Percentiles rank a stretch among this genome's conserved stretches.
These are phyloP conservation scores for Vachellia collinsii DNA, from an alignment of 306 rosid genomes.

Conservation along the genomic window DNA sequence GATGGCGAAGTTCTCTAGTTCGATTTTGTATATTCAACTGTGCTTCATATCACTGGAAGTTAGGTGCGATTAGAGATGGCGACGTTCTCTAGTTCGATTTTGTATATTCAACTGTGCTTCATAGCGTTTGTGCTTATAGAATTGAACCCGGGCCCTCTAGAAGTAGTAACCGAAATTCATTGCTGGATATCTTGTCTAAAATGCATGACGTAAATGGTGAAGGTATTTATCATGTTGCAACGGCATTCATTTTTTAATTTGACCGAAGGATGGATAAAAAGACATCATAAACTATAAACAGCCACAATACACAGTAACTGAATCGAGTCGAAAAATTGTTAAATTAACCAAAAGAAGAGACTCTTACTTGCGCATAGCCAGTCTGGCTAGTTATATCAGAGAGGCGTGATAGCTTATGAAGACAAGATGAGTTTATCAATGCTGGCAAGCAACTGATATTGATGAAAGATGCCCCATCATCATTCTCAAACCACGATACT, in stretches of 20 bases:
- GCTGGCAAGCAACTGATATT: constrained; percentile 91
- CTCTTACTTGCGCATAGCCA: constrained; percentile 62
- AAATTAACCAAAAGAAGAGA: constrained; percentile 29
- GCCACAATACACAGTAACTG: constrained; percentile 8
- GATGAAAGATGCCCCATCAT: constrained; percentile 68
- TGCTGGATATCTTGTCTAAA: constrained; percentile 1
- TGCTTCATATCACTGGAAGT: neutral
- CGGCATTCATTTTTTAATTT: neutral
- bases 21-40: too few species aligned
- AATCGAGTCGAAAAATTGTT: constrained; percentile 6
- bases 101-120: neutral
- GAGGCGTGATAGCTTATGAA: constrained; percentile 62
- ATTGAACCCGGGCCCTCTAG: neutral
- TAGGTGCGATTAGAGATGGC: neutral
- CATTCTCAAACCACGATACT: constrained; percentile 79
- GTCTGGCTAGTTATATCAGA: constrained; percentile 58
- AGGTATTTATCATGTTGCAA: neutral
- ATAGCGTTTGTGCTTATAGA: constrained; percentile 1
- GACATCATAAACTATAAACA: constrained; percentile 3
- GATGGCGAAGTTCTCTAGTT: neutral
- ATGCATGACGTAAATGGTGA: neutral
- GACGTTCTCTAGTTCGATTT: neutral
- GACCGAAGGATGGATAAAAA: neutral
- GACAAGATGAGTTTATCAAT: constrained; percentile 81
- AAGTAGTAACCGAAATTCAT: neutral